Conservation (phyloP, 2,329 filamentous ascomycete species). For the Cladosporium phlei region DNA sequence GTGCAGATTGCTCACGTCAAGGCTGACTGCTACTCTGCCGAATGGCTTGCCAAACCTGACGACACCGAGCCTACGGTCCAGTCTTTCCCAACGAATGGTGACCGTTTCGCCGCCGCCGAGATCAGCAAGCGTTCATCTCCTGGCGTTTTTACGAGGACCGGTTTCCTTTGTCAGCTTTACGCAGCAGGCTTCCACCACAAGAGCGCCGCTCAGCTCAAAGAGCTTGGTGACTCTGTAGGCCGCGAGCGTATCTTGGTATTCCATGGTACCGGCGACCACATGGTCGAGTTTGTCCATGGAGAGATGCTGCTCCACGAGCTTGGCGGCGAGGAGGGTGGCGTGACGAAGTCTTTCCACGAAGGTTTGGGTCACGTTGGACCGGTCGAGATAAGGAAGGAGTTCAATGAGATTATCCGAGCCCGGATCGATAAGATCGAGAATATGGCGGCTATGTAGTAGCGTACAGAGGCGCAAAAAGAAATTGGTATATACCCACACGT, state of each 20-base stretch:
- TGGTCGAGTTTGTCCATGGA: constrained; percentile 70
- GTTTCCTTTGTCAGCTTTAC: constrained; percentile 71
- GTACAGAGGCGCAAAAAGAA: neutral
- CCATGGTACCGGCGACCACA: constrained; percentile 71
- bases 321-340: constrained; percentile 51
- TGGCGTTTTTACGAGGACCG: constrained; percentile 57
- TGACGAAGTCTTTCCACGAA: constrained; percentile 59
- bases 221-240: constrained; percentile 64
- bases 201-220: constrained; percentile 58
- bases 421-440: constrained; percentile 50
- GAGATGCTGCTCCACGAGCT: constrained; percentile 63
- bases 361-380: constrained; percentile 71
- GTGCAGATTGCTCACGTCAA: constrained; percentile 61
- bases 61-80: constrained; percentile 38
- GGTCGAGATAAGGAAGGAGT: constrained; percentile 65
- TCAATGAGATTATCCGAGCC: constrained; percentile 59
- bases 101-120: constrained; percentile 78
- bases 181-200: constrained; percentile 80
- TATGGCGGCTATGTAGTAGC: neutral
- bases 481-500: constrained; percentile 1
- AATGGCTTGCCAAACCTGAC: constrained; percentile 62
- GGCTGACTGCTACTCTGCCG: constrained; percentile 58
- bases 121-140: constrained; percentile 63
- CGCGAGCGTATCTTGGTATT: constrained; percentile 69
- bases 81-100: constrained; percentile 68